Evolutionary conservation across 2,329 filamentous ascomycete species (phyloP), one percentile per base, ranked within the genome.

Genomic region (Sphaerostilbella broomeana): DNA sequence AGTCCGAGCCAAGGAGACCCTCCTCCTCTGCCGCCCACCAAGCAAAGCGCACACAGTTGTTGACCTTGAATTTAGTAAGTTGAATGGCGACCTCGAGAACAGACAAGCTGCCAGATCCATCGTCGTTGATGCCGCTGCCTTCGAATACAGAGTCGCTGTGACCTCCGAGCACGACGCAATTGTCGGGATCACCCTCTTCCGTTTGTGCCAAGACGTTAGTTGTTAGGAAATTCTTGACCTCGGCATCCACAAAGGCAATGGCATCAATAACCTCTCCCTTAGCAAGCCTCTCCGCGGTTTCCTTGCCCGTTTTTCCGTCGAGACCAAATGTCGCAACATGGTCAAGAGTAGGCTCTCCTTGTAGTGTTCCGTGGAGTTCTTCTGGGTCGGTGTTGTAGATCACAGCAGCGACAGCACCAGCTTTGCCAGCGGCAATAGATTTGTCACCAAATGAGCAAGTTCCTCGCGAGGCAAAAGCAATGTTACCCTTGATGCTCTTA

Each of bases 81-180:
- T 79, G 75, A 2, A 67, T 70, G 2, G 79, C 78, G 7, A 83
- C 65, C 54, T 83, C 79, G 26, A 83, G 69, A 5, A 82, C 62
- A 1, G 75, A 72, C 39, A 78, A 52, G 22, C 72, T 77, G 40
- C 84, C 84, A 3, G 79, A 81, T 32, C 84, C 84, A 52, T 88
- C 81, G 50, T 88, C 84, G 58, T 88, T 88, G 68, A 88, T 86
- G 15, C 84, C 84, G 1, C 79, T 77, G 1, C 79, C 79, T 36
- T 74, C 78, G 1, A 65, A 54, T 12, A 82, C 79, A 45, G 72
- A 75, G 55, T 82, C 78, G 22, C 70, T 77, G 62, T 83, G 79
- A 2, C 69, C 79, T 13, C 79, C 78, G 1, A 81, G 66, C 73
- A 80, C 77, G 31, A 82, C 75, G 50, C 75, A 79, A 61, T 82